Percentiles rank a stretch among this genome's conserved stretches.
phyloP scores from a whole-genome alignment of 176 grass and related monocot genomes.

The Panicum miliaceum region DNA sequence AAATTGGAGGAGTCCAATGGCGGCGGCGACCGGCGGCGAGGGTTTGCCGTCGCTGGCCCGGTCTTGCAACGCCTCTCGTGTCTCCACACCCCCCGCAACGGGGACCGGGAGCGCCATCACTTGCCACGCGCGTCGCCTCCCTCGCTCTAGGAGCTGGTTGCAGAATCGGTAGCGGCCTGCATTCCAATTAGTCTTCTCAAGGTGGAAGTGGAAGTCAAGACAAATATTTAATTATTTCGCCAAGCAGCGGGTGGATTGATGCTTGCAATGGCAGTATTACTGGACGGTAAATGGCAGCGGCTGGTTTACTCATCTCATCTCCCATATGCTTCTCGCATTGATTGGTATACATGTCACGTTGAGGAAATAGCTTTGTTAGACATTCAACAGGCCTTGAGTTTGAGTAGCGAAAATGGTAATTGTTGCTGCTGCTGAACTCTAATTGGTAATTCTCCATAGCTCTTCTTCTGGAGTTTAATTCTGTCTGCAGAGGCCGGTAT shows the following conservation, averaged over 20 bases:
- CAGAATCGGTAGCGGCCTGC: neutral
- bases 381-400: neutral
- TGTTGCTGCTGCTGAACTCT: neutral
- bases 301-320: conserved; percentile 7
- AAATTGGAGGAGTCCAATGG: neutral
- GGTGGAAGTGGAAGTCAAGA: neutral
- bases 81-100: neutral
- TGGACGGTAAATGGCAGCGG: neutral
- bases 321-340: neutral
- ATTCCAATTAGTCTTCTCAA: conserved; percentile 1
- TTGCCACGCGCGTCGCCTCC: neutral
- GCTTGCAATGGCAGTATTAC: neutral
- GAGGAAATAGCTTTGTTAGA: neutral
- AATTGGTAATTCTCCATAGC: neutral
- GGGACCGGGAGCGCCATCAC: too few relatives aligned
- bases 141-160: neutral
- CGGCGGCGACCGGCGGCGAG: neutral
- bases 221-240: neutral
- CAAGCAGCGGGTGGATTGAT: neutral
- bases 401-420: neutral
- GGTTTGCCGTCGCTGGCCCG: neutral
- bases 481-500: neutral
- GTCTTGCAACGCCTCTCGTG: neutral
- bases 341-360: neutral
- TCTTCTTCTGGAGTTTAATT: neutral